Evolutionary conservation across 306 rosid genomes (phyloP).

Genomic region (Gillenia trifoliata): DNA sequence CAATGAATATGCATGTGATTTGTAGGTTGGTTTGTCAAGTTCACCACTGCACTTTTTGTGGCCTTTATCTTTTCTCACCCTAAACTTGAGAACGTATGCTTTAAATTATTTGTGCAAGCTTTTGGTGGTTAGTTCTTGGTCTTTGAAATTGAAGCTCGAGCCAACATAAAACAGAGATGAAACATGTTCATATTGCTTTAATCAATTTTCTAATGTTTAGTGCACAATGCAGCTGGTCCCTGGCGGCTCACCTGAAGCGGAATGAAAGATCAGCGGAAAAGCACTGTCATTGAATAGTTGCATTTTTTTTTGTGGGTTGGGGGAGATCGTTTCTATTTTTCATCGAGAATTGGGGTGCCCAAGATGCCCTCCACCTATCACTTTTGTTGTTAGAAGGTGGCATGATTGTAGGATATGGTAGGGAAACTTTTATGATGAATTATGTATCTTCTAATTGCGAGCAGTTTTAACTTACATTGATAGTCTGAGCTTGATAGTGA

Average conservation of each 20-base stretch:
- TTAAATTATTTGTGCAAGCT: background rate
- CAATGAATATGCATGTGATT: background rate
- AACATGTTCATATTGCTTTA: background rate
- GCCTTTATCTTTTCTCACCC: background rate
- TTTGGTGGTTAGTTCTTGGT: background rate
- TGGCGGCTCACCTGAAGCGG: conserved; percentile 82
- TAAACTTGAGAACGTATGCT: no score
- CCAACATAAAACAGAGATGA: background rate
- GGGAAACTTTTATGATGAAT: background rate
- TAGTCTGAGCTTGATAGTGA: no score
- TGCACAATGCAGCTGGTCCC: conserved; percentile 67
- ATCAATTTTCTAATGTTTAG: background rate
- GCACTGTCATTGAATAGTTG: conserved; percentile 1
- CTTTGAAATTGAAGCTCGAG: background rate
- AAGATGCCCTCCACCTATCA: background rate
- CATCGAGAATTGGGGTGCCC: no score
- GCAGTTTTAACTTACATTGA: no score
- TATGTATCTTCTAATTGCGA: background rate
- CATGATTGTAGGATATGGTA: conserved; percentile 19
- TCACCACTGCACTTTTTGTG: background rate
- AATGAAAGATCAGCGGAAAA: conserved; percentile 38
- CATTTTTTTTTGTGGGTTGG: conserved; percentile 5
- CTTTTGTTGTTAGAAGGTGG: background rate
- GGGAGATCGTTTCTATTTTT: conserved; percentile 19
- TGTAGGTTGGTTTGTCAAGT: background rate